Percentiles rank a stretch among this genome's conserved stretches.
Conservation (phyloP, 805 yeast genomes). For the Candida piceae region DNA sequence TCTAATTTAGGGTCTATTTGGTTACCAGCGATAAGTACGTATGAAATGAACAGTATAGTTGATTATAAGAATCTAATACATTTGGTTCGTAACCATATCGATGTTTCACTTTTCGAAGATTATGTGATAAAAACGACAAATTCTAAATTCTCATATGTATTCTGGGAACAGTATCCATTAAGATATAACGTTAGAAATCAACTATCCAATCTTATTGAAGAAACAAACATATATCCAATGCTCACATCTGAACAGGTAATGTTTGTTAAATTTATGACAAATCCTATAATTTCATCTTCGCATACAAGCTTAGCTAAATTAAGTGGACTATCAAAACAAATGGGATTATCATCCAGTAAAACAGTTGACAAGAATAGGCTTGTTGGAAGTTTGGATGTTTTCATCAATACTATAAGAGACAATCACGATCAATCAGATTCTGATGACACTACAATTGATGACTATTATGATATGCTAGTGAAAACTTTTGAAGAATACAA, state of each 20-base stretch:
- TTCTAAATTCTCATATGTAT: slow-evolving; percentile 15
- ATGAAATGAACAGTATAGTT: slow-evolving; percentile 4
- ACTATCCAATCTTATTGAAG: slow-evolving; percentile 3
- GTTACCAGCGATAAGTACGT: slow-evolving; percentile 15
- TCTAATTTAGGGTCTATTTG: slow-evolving; percentile 14
- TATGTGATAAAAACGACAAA: slow-evolving; percentile 9
- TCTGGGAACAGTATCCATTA: slow-evolving; percentile 24
- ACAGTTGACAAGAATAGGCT: slow-evolving; percentile 8
- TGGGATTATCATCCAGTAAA: slow-evolving; percentile 5
- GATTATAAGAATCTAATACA: slow-evolving; percentile 19
- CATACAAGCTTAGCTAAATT: slow-evolving; percentile 5
- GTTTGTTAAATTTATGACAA: slow-evolving; percentile 7
- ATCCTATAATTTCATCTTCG: slow-evolving; percentile 10
- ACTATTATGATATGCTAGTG: not conserved
- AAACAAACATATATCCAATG: not conserved
- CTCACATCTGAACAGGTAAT: slow-evolving; percentile 5
- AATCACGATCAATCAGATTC: slow-evolving; percentile 1
- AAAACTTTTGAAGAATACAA: slow-evolving; percentile 4
- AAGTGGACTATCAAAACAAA: slow-evolving; percentile 10
- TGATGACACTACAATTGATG: not conserved
- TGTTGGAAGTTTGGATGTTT: slow-evolving; percentile 11
- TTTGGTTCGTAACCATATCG: slow-evolving; percentile 11
- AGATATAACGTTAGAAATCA: slow-evolving; percentile 10
- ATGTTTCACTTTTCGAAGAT: slow-evolving; percentile 7
- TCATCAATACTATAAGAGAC: slow-evolving; percentile 15